Evolutionary conservation across 345 rosid species (phyloP).

Genomic region (Excoecaria agallocha): DNA sequence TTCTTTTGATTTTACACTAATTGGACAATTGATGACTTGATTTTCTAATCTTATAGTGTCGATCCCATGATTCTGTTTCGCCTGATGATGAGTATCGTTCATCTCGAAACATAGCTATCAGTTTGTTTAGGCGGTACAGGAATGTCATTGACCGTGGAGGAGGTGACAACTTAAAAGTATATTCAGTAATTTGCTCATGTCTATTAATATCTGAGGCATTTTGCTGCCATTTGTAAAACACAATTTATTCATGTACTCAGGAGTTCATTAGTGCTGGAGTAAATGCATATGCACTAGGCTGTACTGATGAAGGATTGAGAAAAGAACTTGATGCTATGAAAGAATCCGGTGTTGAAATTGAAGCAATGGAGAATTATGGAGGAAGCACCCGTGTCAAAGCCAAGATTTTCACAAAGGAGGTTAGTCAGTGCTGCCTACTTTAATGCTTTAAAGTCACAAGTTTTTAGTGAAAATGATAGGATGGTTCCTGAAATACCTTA

Average conservation of each 20-base stretch:
- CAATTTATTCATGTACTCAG: slow-evolving; percentile 40
- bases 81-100: slow-evolving; percentile 85
- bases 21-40: slow-evolving; percentile 4
- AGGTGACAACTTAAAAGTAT: slow-evolving; percentile 90
- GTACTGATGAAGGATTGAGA: slow-evolving; percentile 71
- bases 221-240: slow-evolving; percentile 15
- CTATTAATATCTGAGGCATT: slow-evolving; percentile 13
- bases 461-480: not conserved
- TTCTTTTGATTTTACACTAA: not conserved
- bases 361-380: slow-evolving; percentile 49
- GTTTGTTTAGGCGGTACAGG: slow-evolving; percentile 78
- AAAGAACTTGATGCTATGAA: slow-evolving; percentile 67
- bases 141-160: slow-evolving; percentile 83
- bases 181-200: slow-evolving; percentile 27
- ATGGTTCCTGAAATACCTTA: not conserved
- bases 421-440: slow-evolving; percentile 15
- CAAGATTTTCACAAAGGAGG: slow-evolving; percentile 63
- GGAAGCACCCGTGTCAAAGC: slow-evolving; percentile 69
- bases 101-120: slow-evolving; percentile 80
- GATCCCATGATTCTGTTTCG: slow-evolving; percentile 45
- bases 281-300: slow-evolving; percentile 85
- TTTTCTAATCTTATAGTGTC: slow-evolving; percentile 45
- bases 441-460: not conserved
- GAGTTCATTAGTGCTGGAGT: slow-evolving; percentile 87
- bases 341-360: slow-evolving; percentile 66